Evolutionary conservation across 2,329 filamentous ascomycete genomes (phyloP), one percentile per base, ranked within the genome.

Genomic region (Cyphellophora attinorum): DNA sequence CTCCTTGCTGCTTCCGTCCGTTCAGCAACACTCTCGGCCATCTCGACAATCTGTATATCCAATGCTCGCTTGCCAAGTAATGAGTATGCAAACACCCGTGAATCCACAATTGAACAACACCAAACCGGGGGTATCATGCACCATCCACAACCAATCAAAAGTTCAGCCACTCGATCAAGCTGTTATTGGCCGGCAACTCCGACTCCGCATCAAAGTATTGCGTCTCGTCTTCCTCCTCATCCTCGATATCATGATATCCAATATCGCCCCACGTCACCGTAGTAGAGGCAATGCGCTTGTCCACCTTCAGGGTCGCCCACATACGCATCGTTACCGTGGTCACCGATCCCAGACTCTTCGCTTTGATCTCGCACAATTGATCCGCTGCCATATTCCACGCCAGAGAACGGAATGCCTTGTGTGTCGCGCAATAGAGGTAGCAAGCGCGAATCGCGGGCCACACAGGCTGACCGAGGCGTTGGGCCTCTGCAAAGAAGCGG

Each of bases 331-430:
- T 30, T 17, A 47, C 19, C 4, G 34, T 18, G 12, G 15, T 27
- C n/a, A 35, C 17, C 3, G 27, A 28, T 18, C 33, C 37, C 15
- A 27, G 17, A 25, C 19, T 19, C 11, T 12, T 31, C 15, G 29
- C 19, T 25, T 59, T 59, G 5, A 59, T 45, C 16, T 47, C 38
- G 29, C 54, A 56, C 4, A 59, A 41, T 17, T 51, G 44, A 2
- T 38, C 25, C 5, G 51, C 53, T 1, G 47, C 50, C 1, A 49
- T 40, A 16, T 50, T 44, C 51, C 51, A 56, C 11, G 44, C 19
- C 6, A 42, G 30, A n/a, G 23, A 29, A 8, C 19, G 18, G 4
- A 29, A 6, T 5, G 34, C 18, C 11, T 10, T 18, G 17, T 18
- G 19, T 8, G 17, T 18, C 10, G 17, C 15, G 14, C 15, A 12